Evolutionary conservation across 208 protist species (phyloP).

Genomic region (Lotmaria passim): DNA sequence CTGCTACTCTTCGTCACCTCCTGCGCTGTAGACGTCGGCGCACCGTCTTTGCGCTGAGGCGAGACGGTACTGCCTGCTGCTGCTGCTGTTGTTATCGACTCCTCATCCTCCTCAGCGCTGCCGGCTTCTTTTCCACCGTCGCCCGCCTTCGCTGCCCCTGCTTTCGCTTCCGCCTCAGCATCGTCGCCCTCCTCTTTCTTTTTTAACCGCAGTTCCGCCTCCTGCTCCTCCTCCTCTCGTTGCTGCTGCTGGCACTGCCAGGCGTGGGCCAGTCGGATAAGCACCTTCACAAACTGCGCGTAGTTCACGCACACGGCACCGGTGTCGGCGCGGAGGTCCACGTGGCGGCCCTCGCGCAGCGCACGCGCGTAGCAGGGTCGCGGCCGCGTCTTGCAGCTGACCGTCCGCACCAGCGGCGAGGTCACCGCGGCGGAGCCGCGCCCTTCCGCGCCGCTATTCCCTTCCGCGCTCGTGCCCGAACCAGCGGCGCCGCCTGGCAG

Average conservation of each 20-base stretch:
- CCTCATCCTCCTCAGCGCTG: too few relatives aligned
- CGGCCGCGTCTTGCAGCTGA: constrained; percentile 26
- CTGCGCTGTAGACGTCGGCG: neutral
- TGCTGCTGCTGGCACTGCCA: constrained; percentile 60
- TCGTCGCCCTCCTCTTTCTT: neutral
- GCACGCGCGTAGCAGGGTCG: constrained; percentile 45
- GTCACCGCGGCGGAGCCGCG: neutral
- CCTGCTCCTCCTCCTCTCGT: constrained; percentile 8
- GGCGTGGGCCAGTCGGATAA: constrained; percentile 69
- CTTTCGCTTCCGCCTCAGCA: neutral
- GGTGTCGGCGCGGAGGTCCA: constrained; percentile 61
- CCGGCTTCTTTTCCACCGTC: too few relatives aligned
- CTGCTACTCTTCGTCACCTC: neutral
- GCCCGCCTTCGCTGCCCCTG: neutral
- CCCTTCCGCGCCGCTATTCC: neutral
- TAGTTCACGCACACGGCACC: constrained; percentile 61
- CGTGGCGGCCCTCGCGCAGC: constrained; percentile 53
- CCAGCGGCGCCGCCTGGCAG: neutral
- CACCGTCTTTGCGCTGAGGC: too few relatives aligned
- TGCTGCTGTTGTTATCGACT: too few relatives aligned
- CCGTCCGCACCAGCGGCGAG: constrained; percentile 7
- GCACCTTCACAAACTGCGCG: constrained; percentile 67
- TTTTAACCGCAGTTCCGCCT: neutral
- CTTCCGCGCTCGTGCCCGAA: neutral
- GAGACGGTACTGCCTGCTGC: too few relatives aligned